Conservation (phyloP, 2,329 filamentous ascomycete species). For the Dactylellina haptotyla region DNA sequence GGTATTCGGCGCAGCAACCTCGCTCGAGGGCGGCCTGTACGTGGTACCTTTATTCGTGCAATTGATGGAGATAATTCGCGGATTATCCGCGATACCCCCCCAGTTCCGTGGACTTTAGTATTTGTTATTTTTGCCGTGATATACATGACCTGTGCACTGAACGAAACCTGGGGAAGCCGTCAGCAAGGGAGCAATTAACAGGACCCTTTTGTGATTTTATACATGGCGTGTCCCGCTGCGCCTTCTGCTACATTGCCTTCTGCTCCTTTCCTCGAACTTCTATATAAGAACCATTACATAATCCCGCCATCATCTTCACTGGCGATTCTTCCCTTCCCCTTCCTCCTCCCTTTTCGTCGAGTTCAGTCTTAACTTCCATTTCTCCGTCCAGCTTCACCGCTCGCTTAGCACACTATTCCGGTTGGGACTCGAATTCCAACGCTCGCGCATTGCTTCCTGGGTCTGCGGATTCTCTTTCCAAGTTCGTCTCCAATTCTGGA, state of each 20-base stretch:
- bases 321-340: not conserved
- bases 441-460: constrained; percentile 7
- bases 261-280: constrained; percentile 29
- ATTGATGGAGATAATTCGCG: constrained; percentile 30
- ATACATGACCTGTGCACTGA: constrained; percentile 3
- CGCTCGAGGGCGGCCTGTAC: too few relatives aligned
- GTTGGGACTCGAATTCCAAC: constrained; percentile 22
- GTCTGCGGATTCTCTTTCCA: constrained; percentile 19
- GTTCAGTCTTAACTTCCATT: constrained; percentile 1
- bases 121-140: not conserved
- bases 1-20: not conserved
- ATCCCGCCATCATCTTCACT: constrained; percentile 2
- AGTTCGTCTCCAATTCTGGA: constrained; percentile 32
- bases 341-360: not conserved
- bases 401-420: constrained; percentile 22
- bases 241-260: constrained; percentile 5
- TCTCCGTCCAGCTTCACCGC: constrained; percentile 5
- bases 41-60: not conserved
- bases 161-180: constrained; percentile 17
- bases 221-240: not conserved
- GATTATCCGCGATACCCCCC: constrained; percentile 27
- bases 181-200: not conserved
- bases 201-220: constrained; percentile 21
- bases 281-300: constrained; percentile 49
- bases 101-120: not conserved